Evolutionary conservation across 768 basidiomycete species (phyloP).

Genomic region (Solioccasus polychromus): DNA sequence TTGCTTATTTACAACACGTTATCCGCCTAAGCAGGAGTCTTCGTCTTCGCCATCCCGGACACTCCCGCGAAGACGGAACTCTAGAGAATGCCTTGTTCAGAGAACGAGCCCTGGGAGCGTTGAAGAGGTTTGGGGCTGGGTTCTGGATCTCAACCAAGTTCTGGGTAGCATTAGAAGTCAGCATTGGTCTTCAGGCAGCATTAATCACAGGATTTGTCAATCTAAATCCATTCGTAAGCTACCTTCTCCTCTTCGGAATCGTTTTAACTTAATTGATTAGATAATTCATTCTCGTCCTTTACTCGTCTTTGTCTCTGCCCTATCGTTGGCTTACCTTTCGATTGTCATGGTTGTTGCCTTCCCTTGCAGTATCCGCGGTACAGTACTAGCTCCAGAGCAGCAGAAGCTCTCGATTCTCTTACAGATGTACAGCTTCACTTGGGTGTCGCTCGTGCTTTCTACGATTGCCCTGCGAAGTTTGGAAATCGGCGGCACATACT

Average conservation of each 20-base stretch:
- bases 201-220: conserved; percentile 48
- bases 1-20: conserved; percentile 37
- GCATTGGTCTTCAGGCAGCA: conserved; percentile 43
- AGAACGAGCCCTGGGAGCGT: conserved; percentile 20
- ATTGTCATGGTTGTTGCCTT: conserved; percentile 41
- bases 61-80: not conserved
- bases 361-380: conserved; percentile 26
- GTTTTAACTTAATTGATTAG: conserved; percentile 34
- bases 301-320: conserved; percentile 46
- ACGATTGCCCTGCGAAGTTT: conserved; percentile 43
- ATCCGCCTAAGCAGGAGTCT: conserved; percentile 18
- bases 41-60: conserved; percentile 9
- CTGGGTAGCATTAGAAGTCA: conserved; percentile 54
- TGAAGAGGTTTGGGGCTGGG: conserved; percentile 26
- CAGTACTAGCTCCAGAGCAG: conserved; percentile 30
- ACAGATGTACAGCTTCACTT: conserved; percentile 56
- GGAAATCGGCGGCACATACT: conserved; percentile 53
- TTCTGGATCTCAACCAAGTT: conserved; percentile 57
- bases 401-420: conserved; percentile 52
- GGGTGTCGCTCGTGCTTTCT: conserved; percentile 52
- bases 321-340: conserved; percentile 50
- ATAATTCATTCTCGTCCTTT: conserved; percentile 58
- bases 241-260: not conserved
- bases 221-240: conserved; percentile 63
- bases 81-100: conserved; percentile 6